Conservation (phyloP, 352 stramenopile genomes). For the Phytophthora rubi region DNA sequence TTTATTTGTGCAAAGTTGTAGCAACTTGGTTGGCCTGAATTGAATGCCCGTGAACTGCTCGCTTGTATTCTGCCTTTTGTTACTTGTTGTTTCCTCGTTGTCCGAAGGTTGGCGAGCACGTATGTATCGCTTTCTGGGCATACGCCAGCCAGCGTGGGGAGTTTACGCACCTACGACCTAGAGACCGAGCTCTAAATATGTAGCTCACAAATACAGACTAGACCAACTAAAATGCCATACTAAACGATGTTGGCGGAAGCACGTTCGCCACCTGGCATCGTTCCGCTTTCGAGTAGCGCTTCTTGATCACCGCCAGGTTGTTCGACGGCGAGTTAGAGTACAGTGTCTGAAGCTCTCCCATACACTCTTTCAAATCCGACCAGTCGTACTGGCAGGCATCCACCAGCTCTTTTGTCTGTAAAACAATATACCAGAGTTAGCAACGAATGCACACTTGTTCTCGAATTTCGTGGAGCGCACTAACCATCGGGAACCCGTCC, state of each 20-base stretch:
- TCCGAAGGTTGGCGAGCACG: conserved; percentile 39
- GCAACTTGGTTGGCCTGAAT: conserved; percentile 13
- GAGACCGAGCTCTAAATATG: conserved; percentile 60
- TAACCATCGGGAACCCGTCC: conserved; percentile 83
- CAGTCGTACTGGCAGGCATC: conserved; percentile 82
- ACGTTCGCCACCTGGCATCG: conserved; percentile 79
- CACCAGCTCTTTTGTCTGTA: conserved; percentile 81
- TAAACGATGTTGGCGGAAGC: conserved; percentile 76
- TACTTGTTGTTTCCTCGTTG: conserved; percentile 40
- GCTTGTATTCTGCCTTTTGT: conserved; percentile 42
- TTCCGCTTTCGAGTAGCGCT: conserved; percentile 89
- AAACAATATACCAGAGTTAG: conserved; percentile 1
- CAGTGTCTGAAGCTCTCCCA: conserved; percentile 80
- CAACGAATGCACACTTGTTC: neutral
- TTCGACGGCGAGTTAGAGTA: conserved; percentile 85
- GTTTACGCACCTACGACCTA: conserved; percentile 33
- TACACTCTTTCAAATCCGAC: conserved; percentile 82
- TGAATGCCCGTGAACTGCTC: conserved; percentile 22
- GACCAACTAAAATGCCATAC: conserved; percentile 79
- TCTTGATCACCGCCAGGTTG: conserved; percentile 89
- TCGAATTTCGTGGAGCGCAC: neutral
- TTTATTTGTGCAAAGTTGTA: conserved; percentile 33
- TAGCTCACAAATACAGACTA: conserved; percentile 50
- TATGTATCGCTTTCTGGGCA: conserved; percentile 29
- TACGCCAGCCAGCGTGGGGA: conserved; percentile 26